Evolutionary conservation across 2,329 filamentous ascomycete species (phyloP).

Genomic region (Xylariaceae sp.): DNA sequence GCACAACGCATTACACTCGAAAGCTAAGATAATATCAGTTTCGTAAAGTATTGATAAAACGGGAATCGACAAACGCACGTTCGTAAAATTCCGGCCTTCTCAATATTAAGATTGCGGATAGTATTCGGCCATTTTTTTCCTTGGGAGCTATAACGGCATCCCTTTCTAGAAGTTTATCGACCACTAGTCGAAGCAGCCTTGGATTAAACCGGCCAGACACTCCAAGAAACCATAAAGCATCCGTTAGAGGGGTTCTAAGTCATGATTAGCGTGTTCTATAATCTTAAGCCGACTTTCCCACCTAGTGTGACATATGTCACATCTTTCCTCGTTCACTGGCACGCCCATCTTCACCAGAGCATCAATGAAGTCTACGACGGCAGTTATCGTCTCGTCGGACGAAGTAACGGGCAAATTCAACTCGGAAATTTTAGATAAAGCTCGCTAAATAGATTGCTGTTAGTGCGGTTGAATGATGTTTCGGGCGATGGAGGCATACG

Average conservation of each 20-base stretch:
- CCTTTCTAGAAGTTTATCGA: too few relatives aligned
- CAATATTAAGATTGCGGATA: neutral
- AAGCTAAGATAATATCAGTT: neutral
- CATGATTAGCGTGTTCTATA: neutral
- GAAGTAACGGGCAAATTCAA: too few relatives aligned
- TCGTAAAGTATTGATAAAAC: neutral
- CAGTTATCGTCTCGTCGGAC: neutral
- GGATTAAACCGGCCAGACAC: too few relatives aligned
- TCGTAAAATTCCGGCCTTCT: neutral
- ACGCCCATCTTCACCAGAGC: neutral
- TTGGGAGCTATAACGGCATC: too few relatives aligned
- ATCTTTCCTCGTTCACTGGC: neutral
- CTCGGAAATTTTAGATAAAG: neutral
- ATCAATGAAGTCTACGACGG: neutral
- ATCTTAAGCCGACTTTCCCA: neutral
- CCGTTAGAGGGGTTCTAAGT: neutral
- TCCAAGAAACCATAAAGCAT: too few relatives aligned
- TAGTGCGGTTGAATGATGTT: neutral
- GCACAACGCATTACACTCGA: neutral
- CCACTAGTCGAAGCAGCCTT: too few relatives aligned
- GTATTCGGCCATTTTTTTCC: too few relatives aligned
- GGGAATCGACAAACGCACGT: neutral
- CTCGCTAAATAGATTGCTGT: neutral
- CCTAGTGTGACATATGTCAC: too few relatives aligned
- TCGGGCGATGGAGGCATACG: neutral